Percentiles rank a stretch among this genome's conserved stretches.
Conservation (phyloP, 148 eudicot genomes). For the Chenopodium berlandieri region DNA sequence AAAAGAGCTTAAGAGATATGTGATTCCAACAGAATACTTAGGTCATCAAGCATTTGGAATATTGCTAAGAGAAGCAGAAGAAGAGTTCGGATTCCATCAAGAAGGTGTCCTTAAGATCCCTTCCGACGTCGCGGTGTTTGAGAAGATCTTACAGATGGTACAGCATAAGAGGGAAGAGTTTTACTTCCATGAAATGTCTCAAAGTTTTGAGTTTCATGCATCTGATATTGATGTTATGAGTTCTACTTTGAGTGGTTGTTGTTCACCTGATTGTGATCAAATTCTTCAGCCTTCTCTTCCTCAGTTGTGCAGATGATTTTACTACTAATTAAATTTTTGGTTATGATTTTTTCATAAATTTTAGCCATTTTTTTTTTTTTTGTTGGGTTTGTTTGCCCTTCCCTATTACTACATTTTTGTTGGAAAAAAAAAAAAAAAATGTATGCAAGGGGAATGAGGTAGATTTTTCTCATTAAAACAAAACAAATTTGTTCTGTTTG, state of each 20-base stretch:
- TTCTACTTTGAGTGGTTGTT: conserved; percentile 21
- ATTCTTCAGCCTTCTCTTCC: conserved; percentile 33
- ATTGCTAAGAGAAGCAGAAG: conserved; percentile 78
- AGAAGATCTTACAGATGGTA: conserved; percentile 63
- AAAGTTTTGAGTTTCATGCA: not conserved
- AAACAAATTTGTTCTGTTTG: conserved; percentile 10
- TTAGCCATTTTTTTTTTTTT: not conserved
- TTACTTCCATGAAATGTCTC: not conserved
- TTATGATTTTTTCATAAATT: not conserved
- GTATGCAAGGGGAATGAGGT: conserved; percentile 6
- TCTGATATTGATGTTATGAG: conserved; percentile 20
- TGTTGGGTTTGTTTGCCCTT: conserved; percentile 5
- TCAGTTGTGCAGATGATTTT: conserved; percentile 44
- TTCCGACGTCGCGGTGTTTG: conserved; percentile 59
- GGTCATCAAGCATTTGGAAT: conserved; percentile 63
- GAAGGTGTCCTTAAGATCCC: conserved; percentile 85
- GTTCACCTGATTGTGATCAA: conserved; percentile 44
- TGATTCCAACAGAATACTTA: conserved; percentile 70
- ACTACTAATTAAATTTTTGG: not conserved
- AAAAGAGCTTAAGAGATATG: conserved; percentile 64
- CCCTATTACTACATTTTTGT: not conserved
- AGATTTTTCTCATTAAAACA: conserved; percentile 3
- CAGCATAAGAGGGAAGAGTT: conserved; percentile 39
- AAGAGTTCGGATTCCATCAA: conserved; percentile 91
- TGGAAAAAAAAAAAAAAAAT: not conserved